Percentiles rank a stretch among this genome's conserved stretches.
Conservation (phyloP, 129 eudicot species). For the Solidago caesia region DNA sequence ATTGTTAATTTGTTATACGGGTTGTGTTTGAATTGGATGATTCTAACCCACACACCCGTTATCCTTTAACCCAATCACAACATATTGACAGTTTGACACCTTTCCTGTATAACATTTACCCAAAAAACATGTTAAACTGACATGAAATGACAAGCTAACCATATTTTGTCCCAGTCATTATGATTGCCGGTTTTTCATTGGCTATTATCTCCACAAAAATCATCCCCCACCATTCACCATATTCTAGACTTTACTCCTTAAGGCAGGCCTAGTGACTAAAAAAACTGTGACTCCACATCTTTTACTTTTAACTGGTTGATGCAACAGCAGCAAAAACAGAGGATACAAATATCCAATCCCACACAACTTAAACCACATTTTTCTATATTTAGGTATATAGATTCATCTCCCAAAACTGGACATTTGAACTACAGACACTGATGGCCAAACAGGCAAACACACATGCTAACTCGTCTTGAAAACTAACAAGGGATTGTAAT, state of each 20-base stretch:
- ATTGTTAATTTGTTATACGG: too few species aligned
- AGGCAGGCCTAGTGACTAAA: slow-evolving; percentile 5
- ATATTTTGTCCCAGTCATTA: slow-evolving; percentile 5
- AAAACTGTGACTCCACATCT: neutral
- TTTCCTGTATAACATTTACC: neutral
- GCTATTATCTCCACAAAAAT: slow-evolving; percentile 11
- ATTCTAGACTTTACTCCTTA: neutral
- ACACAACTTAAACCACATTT: neutral
- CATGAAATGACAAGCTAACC: slow-evolving; percentile 16
- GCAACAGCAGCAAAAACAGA: slow-evolving; percentile 14
- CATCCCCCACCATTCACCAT: slow-evolving; percentile 12
- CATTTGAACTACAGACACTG: neutral
- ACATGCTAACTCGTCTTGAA: neutral
- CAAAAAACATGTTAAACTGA: slow-evolving; percentile 3
- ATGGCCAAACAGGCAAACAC: neutral
- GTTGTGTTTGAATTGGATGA: too few species aligned
- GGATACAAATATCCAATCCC: neutral
- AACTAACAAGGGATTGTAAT: too few species aligned
- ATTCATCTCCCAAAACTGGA: slow-evolving; percentile 5
- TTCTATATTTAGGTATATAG: neutral
- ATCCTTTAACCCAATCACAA: too few species aligned
- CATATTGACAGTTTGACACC: too few species aligned
- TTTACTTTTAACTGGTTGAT: slow-evolving; percentile 16
- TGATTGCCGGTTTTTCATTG: slow-evolving; percentile 1
- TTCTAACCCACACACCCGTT: too few species aligned